These are phyloP conservation scores for Effrenium voratum DNA, from an alignment of 73 alveolate genomes.

Conservation along the genomic window DNA sequence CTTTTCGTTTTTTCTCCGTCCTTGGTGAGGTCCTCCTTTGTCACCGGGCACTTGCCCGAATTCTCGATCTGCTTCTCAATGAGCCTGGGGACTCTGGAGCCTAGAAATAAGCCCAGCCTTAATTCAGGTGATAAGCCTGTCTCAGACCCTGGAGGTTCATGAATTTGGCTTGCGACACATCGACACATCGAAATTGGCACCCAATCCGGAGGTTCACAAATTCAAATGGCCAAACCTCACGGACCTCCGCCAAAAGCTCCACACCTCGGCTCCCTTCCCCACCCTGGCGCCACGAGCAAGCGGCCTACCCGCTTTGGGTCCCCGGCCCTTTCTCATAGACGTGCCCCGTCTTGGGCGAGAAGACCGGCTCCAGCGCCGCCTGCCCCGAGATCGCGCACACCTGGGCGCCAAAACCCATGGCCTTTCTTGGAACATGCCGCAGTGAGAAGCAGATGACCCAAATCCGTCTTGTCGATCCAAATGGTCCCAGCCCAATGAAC, in stretches of 20 bases:
- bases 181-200: neutral
- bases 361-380: constrained; percentile 89
- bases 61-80: constrained; percentile 95
- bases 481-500: too few species aligned
- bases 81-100: constrained; percentile 32
- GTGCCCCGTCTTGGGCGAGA: constrained; percentile 62
- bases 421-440: neutral
- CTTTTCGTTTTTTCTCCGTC: neutral
- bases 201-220: neutral
- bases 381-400: constrained; percentile 91
- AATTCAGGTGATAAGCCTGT: neutral
- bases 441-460: neutral
- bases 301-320: neutral
- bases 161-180: neutral
- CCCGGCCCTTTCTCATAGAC: constrained; percentile 53
- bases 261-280: neutral
- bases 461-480: neutral
- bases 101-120: neutral
- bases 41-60: constrained; percentile 96
- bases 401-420: neutral
- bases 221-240: neutral
- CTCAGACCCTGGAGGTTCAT: neutral
- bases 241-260: neutral
- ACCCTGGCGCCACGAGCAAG: neutral
- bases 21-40: constrained; percentile 95